These are phyloP conservation scores for Phaeoacremonium minimum DNA, from an alignment of 2,329 filamentous ascomycete species.

Conservation along the genomic window DNA sequence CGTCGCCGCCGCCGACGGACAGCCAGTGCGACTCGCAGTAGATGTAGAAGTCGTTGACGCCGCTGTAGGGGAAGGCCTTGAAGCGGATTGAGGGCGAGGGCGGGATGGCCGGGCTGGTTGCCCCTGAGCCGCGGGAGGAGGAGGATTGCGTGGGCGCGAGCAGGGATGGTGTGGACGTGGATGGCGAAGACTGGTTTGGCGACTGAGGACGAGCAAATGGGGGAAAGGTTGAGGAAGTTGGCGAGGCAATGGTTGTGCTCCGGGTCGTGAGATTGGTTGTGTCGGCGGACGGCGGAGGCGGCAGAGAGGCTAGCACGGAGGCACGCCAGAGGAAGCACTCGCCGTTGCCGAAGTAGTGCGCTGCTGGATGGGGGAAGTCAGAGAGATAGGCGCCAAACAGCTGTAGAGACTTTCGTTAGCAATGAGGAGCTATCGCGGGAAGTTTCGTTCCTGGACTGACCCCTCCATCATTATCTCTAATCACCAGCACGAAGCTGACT, in stretches of 20 bases:
- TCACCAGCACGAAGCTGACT: constrained; percentile 85
- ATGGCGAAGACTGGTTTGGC: constrained; percentile 1
- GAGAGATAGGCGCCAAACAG: constrained; percentile 93
- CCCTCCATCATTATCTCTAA: constrained; percentile 71
- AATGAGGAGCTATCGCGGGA: not conserved
- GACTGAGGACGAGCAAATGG: constrained; percentile 15
- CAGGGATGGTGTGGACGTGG: constrained; percentile 18
- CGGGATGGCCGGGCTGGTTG: constrained; percentile 28
- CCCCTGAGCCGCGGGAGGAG: not conserved
- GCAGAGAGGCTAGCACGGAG: constrained; percentile 60
- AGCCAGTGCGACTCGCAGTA: constrained; percentile 84
- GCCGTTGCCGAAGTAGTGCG: constrained; percentile 91
- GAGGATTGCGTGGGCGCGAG: constrained; percentile 12
- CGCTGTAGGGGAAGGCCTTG: constrained; percentile 95
- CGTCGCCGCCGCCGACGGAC: constrained; percentile 82
- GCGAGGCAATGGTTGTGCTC: constrained; percentile 31
- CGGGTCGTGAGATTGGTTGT: constrained; percentile 39
- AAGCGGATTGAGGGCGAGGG: constrained; percentile 79
- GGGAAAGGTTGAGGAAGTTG: constrained; percentile 14
- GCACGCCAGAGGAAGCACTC: constrained; percentile 93
- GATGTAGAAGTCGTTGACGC: constrained; percentile 94
- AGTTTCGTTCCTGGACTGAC: constrained; percentile 43
- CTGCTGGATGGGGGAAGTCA: constrained; percentile 73
- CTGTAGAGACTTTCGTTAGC: constrained; percentile 24
- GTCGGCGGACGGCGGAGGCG: constrained; percentile 62